Evolutionary conservation across 805 yeast genomes (phyloP), one percentile per base, ranked within the genome.

Genomic region (Suhomyces canberraensis): DNA sequence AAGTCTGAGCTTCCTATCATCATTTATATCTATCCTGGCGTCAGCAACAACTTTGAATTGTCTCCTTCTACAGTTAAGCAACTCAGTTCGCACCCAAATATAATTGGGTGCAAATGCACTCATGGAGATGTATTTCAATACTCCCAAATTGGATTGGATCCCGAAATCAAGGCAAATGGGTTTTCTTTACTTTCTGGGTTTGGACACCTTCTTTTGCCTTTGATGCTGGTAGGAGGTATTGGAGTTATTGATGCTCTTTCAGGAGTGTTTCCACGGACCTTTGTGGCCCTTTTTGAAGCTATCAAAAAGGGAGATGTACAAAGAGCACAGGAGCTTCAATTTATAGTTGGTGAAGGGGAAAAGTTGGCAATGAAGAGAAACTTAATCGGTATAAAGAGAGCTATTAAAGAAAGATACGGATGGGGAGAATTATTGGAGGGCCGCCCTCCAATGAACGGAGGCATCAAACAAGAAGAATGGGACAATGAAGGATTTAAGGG

Each of bases 191-290:
- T 72, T 45, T 68, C 78, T 7, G 81, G 81, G 11, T 58, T 73
- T 14, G 79, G 79, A 19, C 79, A 75, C 49, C 54, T 73, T 27
- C 54, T 76, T 24, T 51, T 73, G 22, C 79, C 80, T 16, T 69
- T 68, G 13, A 54, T 72, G 31, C 39, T 66, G 1, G 65, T 71
- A 16, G 78, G 78, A n/a, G 65, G 64, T 35, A 57, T 60, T 34
- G 80, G 79, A 22, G 64, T 78, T 11, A 68, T 76, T 39, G 79
- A 75, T 49, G 81, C 78, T 5, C 56, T 75, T 21, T 60, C 73
- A 27, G 78, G 76, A 24, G 75, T 75, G 3, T 73, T 64, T 58
- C 81, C 81, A 40, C 71, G 72, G 54, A 55, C 69, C 4, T 66
- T 66, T 29, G 73, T 70, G 33, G 60, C 59, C 33, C 50, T 76